Conservation (phyloP, 768 basidiomycete species). For the Panaeolus papilionaceus region DNA sequence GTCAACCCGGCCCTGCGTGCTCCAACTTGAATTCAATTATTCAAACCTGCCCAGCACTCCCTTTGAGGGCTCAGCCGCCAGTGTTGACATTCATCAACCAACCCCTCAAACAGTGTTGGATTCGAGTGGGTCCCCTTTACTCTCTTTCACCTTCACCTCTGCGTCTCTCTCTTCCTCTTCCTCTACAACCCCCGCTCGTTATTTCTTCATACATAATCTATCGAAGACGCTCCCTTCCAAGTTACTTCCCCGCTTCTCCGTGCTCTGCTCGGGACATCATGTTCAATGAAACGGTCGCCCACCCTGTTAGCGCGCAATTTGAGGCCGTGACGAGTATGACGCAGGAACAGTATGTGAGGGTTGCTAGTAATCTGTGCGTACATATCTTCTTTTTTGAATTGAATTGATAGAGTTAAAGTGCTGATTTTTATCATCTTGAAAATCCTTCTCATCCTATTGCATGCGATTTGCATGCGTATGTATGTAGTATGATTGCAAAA, state of each 20-base stretch:
- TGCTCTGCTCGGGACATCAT: background rate
- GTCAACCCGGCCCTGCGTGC: no score
- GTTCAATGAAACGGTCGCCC: background rate
- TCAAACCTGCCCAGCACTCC: no score
- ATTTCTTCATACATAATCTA: no score
- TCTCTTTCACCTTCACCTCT: no score
- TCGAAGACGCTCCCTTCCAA: background rate
- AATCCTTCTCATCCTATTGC: background rate
- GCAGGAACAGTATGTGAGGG: slow-evolving; percentile 15
- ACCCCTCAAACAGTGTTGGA: no score
- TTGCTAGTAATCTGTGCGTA: slow-evolving; percentile 28
- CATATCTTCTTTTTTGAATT: background rate
- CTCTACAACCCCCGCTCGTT: no score
- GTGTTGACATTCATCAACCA: no score
- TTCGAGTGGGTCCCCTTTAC: no score
- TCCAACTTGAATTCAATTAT: no score
- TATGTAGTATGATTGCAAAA: slow-evolving; percentile 39
- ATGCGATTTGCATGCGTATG: background rate
- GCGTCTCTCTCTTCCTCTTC: no score
- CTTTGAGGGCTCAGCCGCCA: no score
- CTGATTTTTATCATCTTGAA: no score
- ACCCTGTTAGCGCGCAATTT: background rate
- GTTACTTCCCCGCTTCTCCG: background rate
- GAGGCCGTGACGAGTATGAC: background rate
- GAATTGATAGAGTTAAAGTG: background rate